Evolutionary conservation across 495 filamentous ascomycete species (phyloP), one percentile per base, ranked within the genome.

Genomic region (Usnea hakonensis): DNA sequence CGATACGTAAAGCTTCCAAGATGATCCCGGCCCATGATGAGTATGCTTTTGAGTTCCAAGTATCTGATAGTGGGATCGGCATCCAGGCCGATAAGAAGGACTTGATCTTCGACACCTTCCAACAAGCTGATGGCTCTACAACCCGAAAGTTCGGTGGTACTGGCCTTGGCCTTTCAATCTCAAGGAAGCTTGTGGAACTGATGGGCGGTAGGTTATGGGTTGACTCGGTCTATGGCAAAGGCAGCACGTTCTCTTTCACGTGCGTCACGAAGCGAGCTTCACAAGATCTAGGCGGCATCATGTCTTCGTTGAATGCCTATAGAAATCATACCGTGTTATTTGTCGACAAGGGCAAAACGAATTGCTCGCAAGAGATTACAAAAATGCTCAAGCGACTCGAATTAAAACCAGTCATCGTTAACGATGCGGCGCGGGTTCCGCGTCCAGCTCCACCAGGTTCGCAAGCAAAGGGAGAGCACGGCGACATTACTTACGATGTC

Each of bases 151-250:
- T 99, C 70, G 94, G 94, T 70, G 94, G 94, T 66, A 99, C 94
- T 32, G 94, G 94, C 60, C 82, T 99, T 30, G 94, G 94, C 64
- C 79, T 99, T 41, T 97, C 93, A 19, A 99, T 99, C 71, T 99
- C 94, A 21, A 92, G 95, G 78, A 84, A 91, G 64, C 78, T 99
- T 37, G 94, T 97, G 53, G 96, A 92, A 69, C 79, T 99, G 61
- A 99, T 99, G 94, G 90, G 94, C 63, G 94, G 94, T 73, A 88
- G 91, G 68, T 89, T 99, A 44, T 97, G 94, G 94, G 94, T 99
- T 41, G 90, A 90, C 65, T 96, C 91, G 56, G 84, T 89, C 67
- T 96, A 91, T 72, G 94, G 94, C 23, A 86, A 90, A 71, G 94
- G 94, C 61, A 96, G 91, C 78, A 90, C 85, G 16, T 99, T 99